Evolutionary conservation across 2,329 filamentous ascomycete species (phyloP).

Genomic region (Berkeleyomyces rouxiae): DNA sequence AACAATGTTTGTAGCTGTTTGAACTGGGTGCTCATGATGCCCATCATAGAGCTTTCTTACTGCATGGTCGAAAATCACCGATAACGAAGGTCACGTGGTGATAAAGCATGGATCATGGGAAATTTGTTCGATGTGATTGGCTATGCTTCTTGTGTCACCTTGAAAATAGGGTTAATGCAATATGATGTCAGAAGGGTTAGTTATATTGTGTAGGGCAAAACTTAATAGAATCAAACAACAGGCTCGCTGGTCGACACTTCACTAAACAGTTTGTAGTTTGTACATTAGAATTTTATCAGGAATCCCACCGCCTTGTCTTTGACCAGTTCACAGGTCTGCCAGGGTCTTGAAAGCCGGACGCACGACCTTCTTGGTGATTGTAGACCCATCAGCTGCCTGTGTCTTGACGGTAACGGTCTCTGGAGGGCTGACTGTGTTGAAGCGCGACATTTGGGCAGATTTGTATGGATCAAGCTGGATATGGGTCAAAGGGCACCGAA

Average conservation of each 20-base stretch:
- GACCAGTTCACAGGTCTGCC: slow-evolving; percentile 30
- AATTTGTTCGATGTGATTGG: slow-evolving; percentile 4
- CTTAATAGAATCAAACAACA: background rate
- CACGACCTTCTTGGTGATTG: slow-evolving; percentile 19
- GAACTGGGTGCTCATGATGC: background rate
- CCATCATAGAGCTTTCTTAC: slow-evolving; percentile 5
- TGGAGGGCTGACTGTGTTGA: slow-evolving; percentile 34
- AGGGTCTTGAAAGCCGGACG: slow-evolving; percentile 33
- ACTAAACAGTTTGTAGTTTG: background rate
- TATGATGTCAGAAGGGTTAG: background rate
- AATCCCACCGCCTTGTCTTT: slow-evolving; percentile 3
- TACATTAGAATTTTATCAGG: background rate
- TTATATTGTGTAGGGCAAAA: background rate
- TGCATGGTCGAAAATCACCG: background rate
- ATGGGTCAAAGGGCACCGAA: background rate
- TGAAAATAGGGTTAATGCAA: background rate
- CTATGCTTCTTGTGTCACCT: background rate
- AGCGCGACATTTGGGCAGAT: slow-evolving; percentile 40
- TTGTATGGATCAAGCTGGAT: slow-evolving; percentile 43
- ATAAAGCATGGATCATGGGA: slow-evolving; percentile 4
- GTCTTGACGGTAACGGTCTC: slow-evolving; percentile 14
- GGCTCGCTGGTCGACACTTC: background rate
- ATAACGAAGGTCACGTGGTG: slow-evolving; percentile 7
- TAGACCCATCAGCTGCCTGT: slow-evolving; percentile 14
- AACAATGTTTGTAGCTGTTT: background rate